These are phyloP conservation scores for Peronospora belbahrii DNA, from an alignment of 352 stramenopile genomes.

Conservation along the genomic window DNA sequence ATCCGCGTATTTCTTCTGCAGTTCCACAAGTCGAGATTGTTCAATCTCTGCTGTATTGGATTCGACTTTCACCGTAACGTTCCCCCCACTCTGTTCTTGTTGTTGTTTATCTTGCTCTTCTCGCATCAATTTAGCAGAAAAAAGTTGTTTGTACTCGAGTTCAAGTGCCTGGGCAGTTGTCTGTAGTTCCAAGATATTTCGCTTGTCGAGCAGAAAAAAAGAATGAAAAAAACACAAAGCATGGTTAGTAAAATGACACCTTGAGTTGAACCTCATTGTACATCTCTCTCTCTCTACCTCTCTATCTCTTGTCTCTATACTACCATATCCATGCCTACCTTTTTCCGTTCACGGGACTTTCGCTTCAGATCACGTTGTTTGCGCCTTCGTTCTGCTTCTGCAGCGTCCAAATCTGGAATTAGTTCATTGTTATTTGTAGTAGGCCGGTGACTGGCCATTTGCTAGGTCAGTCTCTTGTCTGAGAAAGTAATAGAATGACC, in stretches of 20 bases:
- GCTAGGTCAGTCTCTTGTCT: slow-evolving; percentile 17
- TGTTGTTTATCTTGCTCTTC: slow-evolving; percentile 11
- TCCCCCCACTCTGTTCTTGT: slow-evolving; percentile 1
- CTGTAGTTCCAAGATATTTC: slow-evolving; percentile 30
- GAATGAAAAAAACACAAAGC: too few relatives aligned
- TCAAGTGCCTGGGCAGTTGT: slow-evolving; percentile 30
- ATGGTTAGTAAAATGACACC: too few relatives aligned
- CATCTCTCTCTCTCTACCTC: too few relatives aligned
- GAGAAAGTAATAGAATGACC: slow-evolving; percentile 26
- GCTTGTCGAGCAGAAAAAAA: too few relatives aligned
- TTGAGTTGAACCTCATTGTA: too few relatives aligned
- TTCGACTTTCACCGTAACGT: slow-evolving; percentile 11
- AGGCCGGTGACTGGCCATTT: too few relatives aligned
- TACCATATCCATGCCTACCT: slow-evolving; percentile 23
- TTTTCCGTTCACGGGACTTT: slow-evolving; percentile 38
- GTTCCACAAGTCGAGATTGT: slow-evolving; percentile 21
- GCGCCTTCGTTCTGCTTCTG: slow-evolving; percentile 29
- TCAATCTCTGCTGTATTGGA: slow-evolving; percentile 18
- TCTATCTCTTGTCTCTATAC: too few relatives aligned
- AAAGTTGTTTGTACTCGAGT: slow-evolving; percentile 34
- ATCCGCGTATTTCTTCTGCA: slow-evolving; percentile 36
- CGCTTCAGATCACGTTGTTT: slow-evolving; percentile 42
- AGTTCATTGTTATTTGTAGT: slow-evolving; percentile 7
- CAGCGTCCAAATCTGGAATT: slow-evolving; percentile 11
- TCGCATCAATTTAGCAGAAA: slow-evolving; percentile 20